These are phyloP conservation scores for Omphalea diandra DNA, from an alignment of 441 rosid species.

Conservation along the genomic window DNA sequence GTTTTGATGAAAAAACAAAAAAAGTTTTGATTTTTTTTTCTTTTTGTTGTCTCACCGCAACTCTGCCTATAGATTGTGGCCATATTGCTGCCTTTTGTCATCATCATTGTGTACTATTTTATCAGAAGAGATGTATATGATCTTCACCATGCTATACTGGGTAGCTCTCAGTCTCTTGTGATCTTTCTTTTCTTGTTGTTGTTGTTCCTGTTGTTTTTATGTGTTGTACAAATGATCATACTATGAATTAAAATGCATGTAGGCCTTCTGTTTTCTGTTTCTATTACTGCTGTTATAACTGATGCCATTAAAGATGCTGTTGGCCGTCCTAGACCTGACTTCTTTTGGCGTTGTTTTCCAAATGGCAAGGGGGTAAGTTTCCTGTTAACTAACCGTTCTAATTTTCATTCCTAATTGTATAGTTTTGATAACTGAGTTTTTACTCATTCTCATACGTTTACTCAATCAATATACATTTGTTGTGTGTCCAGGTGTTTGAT, in stretches of 20 bases:
- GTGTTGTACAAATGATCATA: background rate
- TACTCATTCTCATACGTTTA: slow-evolving; percentile 5
- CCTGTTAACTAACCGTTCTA: background rate
- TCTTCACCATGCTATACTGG: slow-evolving; percentile 79
- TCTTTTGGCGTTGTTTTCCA: slow-evolving; percentile 87
- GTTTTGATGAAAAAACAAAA: background rate
- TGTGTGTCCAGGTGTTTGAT: slow-evolving; percentile 46
- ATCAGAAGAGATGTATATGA: slow-evolving; percentile 72
- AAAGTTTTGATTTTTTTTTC: background rate
- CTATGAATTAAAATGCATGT: slow-evolving; percentile 17
- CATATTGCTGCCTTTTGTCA: slow-evolving; percentile 49
- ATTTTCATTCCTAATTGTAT: background rate
- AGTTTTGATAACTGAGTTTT: slow-evolving; percentile 1
- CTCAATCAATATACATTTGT: slow-evolving; percentile 14
- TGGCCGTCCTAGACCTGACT: slow-evolving; percentile 83
- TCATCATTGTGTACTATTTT: slow-evolving; percentile 62
- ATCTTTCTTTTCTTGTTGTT: too few relatives aligned
- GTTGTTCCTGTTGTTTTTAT: slow-evolving; percentile 15
- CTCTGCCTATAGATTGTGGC: slow-evolving; percentile 55
- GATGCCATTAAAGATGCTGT: slow-evolving; percentile 74
- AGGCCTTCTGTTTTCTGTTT: slow-evolving; percentile 78
- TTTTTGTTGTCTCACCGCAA: background rate
- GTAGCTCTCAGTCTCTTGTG: slow-evolving; percentile 34
- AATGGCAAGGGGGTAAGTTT: slow-evolving; percentile 68
- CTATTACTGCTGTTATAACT: slow-evolving; percentile 79